Evolutionary conservation across 2,329 filamentous ascomycete species (phyloP).

Genomic region (Colletotrichum tabaci): DNA sequence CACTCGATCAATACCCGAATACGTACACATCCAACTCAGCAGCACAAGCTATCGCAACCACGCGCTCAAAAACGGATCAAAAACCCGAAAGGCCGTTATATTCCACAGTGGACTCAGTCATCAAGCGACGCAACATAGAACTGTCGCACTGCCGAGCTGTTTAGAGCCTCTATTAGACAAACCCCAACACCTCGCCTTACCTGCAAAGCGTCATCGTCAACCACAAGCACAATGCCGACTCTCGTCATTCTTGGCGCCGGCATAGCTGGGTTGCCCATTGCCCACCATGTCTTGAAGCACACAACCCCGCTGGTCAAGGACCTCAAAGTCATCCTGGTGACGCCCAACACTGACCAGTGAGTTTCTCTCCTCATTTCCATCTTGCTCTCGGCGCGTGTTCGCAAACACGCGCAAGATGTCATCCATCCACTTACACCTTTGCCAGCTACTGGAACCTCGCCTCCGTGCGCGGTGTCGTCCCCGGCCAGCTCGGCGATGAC

Average conservation of each 20-base stretch:
- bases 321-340: constrained; percentile 67
- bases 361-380: neutral
- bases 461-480: constrained; percentile 68
- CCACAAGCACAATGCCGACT: constrained; percentile 61
- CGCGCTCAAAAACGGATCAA: constrained; percentile 33
- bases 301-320: constrained; percentile 57
- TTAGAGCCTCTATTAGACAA: neutral
- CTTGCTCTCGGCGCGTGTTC: too few species aligned
- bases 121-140: neutral
- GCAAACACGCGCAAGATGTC: too few species aligned
- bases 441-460: constrained; percentile 72
- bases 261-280: constrained; percentile 65
- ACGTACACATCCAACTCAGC: neutral
- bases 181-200: neutral
- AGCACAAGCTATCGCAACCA: constrained; percentile 4
- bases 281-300: constrained; percentile 67
- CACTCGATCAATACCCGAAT: too few species aligned
- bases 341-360: constrained; percentile 58
- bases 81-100: constrained; percentile 21
- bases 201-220: neutral
- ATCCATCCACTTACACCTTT: constrained; percentile 20
- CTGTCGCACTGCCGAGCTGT: neutral
- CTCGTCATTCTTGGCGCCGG: constrained; percentile 68
- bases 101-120: constrained; percentile 1
- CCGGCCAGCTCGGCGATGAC: constrained; percentile 62